phyloP scores from a whole-genome alignment of 345 rosid genomes.

The Citrus cavaleriei region DNA sequence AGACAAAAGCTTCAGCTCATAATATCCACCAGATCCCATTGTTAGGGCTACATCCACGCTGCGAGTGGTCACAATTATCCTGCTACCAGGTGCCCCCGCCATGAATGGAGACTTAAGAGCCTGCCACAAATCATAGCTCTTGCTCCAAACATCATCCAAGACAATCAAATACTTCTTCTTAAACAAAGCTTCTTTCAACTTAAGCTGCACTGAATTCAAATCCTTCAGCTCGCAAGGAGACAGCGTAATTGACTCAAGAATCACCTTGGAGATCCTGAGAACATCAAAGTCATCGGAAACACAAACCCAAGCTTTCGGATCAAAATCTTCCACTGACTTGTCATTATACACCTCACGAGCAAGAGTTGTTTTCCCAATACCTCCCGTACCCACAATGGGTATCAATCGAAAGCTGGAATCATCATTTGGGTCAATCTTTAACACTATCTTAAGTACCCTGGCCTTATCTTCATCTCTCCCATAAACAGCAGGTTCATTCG shows the following conservation, averaged over 20 bases:
- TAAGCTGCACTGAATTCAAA: background rate
- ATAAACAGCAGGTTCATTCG: background rate
- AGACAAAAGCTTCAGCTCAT: background rate
- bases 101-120: background rate
- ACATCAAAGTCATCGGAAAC: slow-evolving; percentile 17
- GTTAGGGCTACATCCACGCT: slow-evolving; percentile 2
- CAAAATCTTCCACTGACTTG: background rate
- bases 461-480: background rate
- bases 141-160: slow-evolving; percentile 23
- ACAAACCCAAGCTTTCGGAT: slow-evolving; percentile 15
- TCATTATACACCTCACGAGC: slow-evolving; percentile 12
- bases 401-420: background rate
- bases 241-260: background rate
- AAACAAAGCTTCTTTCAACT: background rate
- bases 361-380: slow-evolving; percentile 21
- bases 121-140: slow-evolving; percentile 13
- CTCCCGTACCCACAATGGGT: slow-evolving; percentile 19
- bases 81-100: background rate
- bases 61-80: slow-evolving; percentile 17
- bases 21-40: background rate
- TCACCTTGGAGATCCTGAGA: slow-evolving; percentile 5
- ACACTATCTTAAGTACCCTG: background rate
- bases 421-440: background rate
- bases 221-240: background rate
- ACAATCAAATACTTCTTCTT: slow-evolving; percentile 16